Conservation (phyloP, 2,329 filamentous ascomycete genomes). For the Kalmusia sp. region DNA sequence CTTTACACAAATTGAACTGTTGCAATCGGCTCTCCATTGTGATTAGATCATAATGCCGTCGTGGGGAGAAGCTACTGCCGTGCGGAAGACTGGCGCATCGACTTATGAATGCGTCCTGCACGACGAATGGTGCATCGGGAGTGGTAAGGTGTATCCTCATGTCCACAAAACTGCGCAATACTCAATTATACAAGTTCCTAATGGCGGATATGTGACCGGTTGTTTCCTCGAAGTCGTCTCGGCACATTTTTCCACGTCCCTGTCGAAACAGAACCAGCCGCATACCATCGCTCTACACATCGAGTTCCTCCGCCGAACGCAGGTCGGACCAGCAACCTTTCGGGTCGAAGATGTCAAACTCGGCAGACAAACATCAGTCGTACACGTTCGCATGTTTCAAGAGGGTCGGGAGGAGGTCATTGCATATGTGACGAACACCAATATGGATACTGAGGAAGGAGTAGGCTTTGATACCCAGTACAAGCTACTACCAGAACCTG, state of each 20-base stretch:
- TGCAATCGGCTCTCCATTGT: neutral
- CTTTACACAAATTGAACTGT: neutral
- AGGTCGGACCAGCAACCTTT: conserved; percentile 63
- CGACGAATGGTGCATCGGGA: conserved; percentile 70
- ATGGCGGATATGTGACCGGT: conserved; percentile 73
- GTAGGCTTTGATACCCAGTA: conserved; percentile 64
- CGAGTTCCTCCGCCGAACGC: conserved; percentile 70
- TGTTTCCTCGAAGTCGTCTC: conserved; percentile 66
- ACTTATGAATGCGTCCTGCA: conserved; percentile 64
- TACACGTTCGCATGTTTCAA: conserved; percentile 68
- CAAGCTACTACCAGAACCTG: conserved; percentile 55
- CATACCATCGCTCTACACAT: conserved; percentile 70
- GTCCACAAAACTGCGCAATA: neutral
- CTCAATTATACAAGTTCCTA: conserved; percentile 62
- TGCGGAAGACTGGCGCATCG: conserved; percentile 60
- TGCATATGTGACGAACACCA: conserved; percentile 70
- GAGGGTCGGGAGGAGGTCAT: conserved; percentile 66
- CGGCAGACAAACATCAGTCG: conserved; percentile 67
- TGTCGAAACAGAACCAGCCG: conserved; percentile 65
- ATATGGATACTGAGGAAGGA: conserved; percentile 66
- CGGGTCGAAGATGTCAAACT: conserved; percentile 69
- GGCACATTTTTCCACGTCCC: conserved; percentile 65
- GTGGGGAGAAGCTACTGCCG: conserved; percentile 57
- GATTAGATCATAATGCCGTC: conserved; percentile 39
- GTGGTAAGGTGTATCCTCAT: conserved; percentile 52